These are phyloP conservation scores for Colletotrichum horii DNA, from an alignment of 2,329 filamentous ascomycete species.

Conservation along the genomic window DNA sequence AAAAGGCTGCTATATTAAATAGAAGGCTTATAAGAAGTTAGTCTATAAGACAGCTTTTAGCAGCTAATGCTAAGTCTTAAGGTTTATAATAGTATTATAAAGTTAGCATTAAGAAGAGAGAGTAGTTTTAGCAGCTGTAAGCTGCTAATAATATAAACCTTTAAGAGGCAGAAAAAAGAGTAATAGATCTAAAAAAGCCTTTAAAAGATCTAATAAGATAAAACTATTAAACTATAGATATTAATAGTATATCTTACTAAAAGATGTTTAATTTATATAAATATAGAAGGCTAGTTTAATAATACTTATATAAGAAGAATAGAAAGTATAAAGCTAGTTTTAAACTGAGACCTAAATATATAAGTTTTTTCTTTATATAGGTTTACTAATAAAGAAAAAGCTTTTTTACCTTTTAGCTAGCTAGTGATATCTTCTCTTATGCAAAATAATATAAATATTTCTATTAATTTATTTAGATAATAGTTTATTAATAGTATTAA, in stretches of 20 bases:
- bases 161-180: neutral
- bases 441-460: neutral
- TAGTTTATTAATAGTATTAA: too few relatives aligned
- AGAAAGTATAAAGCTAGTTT: neutral
- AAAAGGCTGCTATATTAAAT: too few relatives aligned
- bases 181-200: neutral
- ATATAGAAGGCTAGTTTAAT: neutral
- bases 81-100: too few relatives aligned
- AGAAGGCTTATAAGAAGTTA: too few relatives aligned
- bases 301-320: neutral
- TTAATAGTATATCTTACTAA: neutral
- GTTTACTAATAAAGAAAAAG: neutral
- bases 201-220: neutral
- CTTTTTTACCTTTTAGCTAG: neutral
- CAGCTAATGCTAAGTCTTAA: too few relatives aligned
- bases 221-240: neutral
- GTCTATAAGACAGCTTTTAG: too few relatives aligned
- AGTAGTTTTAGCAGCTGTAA: neutral
- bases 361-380: too few relatives aligned
- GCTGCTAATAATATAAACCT: neutral
- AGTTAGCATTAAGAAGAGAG: neutral
- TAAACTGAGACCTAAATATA: neutral
- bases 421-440: neutral
- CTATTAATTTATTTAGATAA: neutral
- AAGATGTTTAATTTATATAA: neutral